phyloP scores from a whole-genome alignment of 331 rosid genomes.

The Quercus phellos region DNA sequence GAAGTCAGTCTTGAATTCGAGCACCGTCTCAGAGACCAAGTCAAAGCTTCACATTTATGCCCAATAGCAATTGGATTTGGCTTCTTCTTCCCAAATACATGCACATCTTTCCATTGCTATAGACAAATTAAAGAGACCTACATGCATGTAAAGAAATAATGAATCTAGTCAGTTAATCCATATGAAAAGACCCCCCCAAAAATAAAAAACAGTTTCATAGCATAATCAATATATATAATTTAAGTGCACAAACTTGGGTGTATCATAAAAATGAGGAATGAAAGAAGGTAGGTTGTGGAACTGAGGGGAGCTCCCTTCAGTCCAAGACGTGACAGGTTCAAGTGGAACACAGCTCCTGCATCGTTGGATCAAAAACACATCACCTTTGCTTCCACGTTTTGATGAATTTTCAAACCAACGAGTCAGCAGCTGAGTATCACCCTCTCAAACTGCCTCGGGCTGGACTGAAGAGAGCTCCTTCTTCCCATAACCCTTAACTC shows the following conservation, averaged over 20 bases:
- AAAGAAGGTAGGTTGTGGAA: background rate
- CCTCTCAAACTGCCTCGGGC: conserved; percentile 40
- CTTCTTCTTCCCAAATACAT: background rate
- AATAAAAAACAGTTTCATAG: too few relatives aligned
- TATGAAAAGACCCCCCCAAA: too few relatives aligned
- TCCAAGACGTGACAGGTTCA: conserved; percentile 81
- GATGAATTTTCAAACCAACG: conserved; percentile 78
- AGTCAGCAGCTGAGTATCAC: conserved; percentile 84
- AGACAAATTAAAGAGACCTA: background rate
- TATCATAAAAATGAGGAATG: too few relatives aligned
- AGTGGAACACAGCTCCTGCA: conserved; percentile 74
- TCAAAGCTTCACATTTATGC: background rate
- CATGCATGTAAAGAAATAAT: too few relatives aligned
- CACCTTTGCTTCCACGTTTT: background rate
- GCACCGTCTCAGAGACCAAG: background rate
- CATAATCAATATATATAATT: too few relatives aligned
- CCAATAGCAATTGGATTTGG: background rate
- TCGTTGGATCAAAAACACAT: conserved; percentile 84
- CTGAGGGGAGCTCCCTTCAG: conserved; percentile 98
- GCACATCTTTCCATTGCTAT: background rate
- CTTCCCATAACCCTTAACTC: background rate
- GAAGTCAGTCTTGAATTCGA: background rate
- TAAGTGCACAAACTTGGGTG: too few relatives aligned
- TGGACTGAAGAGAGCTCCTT: conserved; percentile 97
- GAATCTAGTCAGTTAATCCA: too few relatives aligned